Percentiles rank a stretch among this genome's conserved stretches.
Evolutionary conservation across 2,329 filamentous ascomycete genomes (phyloP).

Genomic region (Aspergillus fischeri): DNA sequence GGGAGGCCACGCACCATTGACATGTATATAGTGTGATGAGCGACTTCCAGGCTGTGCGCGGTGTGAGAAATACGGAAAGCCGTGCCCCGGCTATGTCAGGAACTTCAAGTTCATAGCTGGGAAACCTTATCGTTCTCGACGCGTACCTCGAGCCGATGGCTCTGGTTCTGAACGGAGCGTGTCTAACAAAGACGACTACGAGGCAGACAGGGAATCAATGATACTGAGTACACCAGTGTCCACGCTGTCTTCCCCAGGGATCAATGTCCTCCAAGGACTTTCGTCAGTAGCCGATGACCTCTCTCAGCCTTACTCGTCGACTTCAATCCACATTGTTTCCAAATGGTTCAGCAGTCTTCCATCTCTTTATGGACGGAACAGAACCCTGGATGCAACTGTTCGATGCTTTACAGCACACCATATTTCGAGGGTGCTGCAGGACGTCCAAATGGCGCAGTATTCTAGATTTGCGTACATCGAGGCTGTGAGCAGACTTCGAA

Average conservation of each 20-base stretch:
- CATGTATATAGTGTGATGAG: slow-evolving; percentile 30
- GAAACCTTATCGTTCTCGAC: slow-evolving; percentile 24
- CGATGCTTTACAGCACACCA: slow-evolving; percentile 25
- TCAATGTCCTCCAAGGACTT: slow-evolving; percentile 22
- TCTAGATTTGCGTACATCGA: slow-evolving; percentile 22
- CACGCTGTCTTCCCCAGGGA: slow-evolving; percentile 4
- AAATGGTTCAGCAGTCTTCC: slow-evolving; percentile 24
- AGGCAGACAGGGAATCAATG: background rate
- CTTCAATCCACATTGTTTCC: slow-evolving; percentile 14
- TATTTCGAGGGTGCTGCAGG: slow-evolving; percentile 16
- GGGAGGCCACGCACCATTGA: background rate
- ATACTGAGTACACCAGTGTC: background rate
- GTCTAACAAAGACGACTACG: background rate
- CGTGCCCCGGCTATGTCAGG: slow-evolving; percentile 32
- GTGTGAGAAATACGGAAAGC: slow-evolving; percentile 30
- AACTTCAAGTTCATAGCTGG: slow-evolving; percentile 32
- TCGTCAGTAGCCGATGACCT: slow-evolving; percentile 20
- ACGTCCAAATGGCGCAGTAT: slow-evolving; percentile 21
- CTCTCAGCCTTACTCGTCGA: slow-evolving; percentile 14
- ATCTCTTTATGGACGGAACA: slow-evolving; percentile 21
- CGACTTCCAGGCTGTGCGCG: slow-evolving; percentile 26
- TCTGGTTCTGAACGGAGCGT: background rate
- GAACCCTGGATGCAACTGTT: slow-evolving; percentile 22
- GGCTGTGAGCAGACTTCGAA: slow-evolving; percentile 20
- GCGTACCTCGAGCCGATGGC: slow-evolving; percentile 3